phyloP scores from a whole-genome alignment of 1,284 basidiomycete genomes.

The Heterobasidion irregulare region DNA sequence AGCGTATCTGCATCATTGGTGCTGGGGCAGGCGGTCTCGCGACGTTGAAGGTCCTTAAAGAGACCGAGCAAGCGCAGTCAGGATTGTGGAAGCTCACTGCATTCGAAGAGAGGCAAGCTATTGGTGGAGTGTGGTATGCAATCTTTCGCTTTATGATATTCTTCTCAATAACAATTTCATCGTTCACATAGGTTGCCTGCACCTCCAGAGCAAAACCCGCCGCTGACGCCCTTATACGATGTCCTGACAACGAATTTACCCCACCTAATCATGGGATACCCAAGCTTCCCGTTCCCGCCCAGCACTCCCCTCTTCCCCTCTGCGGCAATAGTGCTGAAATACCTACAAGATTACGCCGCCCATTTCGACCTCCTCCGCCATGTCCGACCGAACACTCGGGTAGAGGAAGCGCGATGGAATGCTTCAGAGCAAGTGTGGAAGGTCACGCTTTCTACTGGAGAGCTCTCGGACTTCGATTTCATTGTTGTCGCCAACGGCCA shows the following conservation, averaged over 20 bases:
- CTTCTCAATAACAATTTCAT: background rate
- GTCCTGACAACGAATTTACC: conserved; percentile 71
- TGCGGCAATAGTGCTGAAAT: conserved; percentile 47
- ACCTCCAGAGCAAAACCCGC: conserved; percentile 38
- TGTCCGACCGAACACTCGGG: conserved; percentile 45
- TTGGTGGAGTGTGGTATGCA: conserved; percentile 68
- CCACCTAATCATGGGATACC: conserved; percentile 65
- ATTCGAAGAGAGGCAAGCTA: conserved; percentile 53
- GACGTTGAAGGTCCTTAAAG: conserved; percentile 51
- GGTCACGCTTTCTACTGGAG: conserved; percentile 30
- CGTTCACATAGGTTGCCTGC: conserved; percentile 42
- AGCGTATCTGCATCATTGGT: conserved; percentile 57
- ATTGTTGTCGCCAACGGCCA: conserved; percentile 70
- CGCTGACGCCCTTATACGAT: conserved; percentile 65
- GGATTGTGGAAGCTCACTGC: conserved; percentile 49
- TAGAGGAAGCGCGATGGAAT: conserved; percentile 36
- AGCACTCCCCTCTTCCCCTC: conserved; percentile 60
- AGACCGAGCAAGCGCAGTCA: conserved; percentile 43
- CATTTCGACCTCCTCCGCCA: conserved; percentile 47
- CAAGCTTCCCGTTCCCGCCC: conserved; percentile 55
- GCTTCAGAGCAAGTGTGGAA: conserved; percentile 31
- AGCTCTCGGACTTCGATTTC: conserved; percentile 42
- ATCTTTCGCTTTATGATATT: background rate
- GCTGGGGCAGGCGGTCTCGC: conserved; percentile 63
- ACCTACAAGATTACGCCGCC: conserved; percentile 51